These are phyloP conservation scores for Rubia occidens DNA, from an alignment of 305 asterid species.

Conservation along the genomic window DNA sequence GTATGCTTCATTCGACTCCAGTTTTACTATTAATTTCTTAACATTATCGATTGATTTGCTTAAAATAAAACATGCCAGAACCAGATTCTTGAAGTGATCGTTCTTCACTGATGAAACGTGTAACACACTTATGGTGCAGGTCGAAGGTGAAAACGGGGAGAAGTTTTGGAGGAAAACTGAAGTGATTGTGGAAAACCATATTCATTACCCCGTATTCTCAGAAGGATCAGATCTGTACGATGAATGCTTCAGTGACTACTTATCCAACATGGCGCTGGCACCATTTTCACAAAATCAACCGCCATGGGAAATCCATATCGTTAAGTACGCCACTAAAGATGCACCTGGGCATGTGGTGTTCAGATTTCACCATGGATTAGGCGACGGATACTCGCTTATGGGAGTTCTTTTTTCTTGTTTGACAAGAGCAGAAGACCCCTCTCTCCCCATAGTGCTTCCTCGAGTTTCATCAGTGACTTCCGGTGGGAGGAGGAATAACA, in stretches of 20 bases:
- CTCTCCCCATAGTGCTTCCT: constrained; percentile 52
- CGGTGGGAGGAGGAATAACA: not conserved
- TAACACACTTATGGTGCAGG: too few relatives aligned
- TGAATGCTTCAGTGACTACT: constrained; percentile 31
- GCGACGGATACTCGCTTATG: constrained; percentile 79
- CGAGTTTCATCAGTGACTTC: constrained; percentile 8
- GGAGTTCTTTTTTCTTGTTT: constrained; percentile 84
- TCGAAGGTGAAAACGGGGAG: constrained; percentile 33
- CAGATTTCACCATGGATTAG: constrained; percentile 69
- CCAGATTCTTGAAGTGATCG: too few relatives aligned
- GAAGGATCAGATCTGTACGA: constrained; percentile 41
- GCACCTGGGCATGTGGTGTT: constrained; percentile 46
- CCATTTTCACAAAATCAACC: constrained; percentile 44
- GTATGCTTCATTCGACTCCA: constrained; percentile 17
- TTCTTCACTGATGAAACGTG: too few relatives aligned
- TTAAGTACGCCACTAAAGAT: constrained; percentile 48
- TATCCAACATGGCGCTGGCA: constrained; percentile 42
- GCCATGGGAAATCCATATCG: constrained; percentile 64
- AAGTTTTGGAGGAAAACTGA: constrained; percentile 59
- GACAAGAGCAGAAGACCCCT: constrained; percentile 61
- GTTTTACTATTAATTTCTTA: not conserved
- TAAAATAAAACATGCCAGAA: too few relatives aligned
- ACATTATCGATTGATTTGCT: too few relatives aligned
- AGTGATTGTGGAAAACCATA: constrained; percentile 41
- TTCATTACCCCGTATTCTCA: constrained; percentile 29